These are phyloP conservation scores for Coffea eugenioides DNA, from an alignment of 257 asterid species.

Conservation along the genomic window DNA sequence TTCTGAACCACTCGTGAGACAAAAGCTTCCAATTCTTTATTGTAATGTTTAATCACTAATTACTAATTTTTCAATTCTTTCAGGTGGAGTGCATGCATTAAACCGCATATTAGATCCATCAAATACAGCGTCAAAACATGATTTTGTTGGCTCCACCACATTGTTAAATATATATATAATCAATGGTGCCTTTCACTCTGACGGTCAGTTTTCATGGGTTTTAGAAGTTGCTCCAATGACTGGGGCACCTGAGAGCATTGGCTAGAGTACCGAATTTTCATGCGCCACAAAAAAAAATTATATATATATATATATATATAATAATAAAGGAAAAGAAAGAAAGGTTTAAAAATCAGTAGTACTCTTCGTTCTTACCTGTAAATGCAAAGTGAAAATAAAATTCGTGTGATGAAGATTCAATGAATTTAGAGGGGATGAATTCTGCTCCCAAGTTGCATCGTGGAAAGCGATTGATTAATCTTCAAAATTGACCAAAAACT, in stretches of 20 bases:
- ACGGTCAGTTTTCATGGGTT: background rate
- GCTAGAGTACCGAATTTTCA: too few relatives aligned
- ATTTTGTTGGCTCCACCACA: constrained; percentile 27
- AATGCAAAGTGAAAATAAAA: too few relatives aligned
- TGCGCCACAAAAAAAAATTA: too few relatives aligned
- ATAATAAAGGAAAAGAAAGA: too few relatives aligned
- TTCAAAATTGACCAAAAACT: background rate
- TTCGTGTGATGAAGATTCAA: background rate
- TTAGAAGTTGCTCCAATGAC: background rate
- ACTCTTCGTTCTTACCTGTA: too few relatives aligned
- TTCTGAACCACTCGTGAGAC: background rate
- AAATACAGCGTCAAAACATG: constrained; percentile 7
- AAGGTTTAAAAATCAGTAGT: too few relatives aligned
- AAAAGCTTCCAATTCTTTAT: background rate
- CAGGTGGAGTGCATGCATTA: constrained; percentile 10
- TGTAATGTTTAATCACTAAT: background rate
- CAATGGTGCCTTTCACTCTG: background rate
- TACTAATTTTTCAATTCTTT: background rate
- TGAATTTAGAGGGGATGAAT: background rate
- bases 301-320: too few relatives aligned
- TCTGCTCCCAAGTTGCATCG: background rate
- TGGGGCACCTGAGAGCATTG: background rate
- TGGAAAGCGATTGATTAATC: background rate
- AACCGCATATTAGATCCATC: background rate
- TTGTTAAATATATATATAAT: background rate